phyloP scores from a whole-genome alignment of 2,329 filamentous ascomycete genomes.

The Ceratocystis cubensis region DNA sequence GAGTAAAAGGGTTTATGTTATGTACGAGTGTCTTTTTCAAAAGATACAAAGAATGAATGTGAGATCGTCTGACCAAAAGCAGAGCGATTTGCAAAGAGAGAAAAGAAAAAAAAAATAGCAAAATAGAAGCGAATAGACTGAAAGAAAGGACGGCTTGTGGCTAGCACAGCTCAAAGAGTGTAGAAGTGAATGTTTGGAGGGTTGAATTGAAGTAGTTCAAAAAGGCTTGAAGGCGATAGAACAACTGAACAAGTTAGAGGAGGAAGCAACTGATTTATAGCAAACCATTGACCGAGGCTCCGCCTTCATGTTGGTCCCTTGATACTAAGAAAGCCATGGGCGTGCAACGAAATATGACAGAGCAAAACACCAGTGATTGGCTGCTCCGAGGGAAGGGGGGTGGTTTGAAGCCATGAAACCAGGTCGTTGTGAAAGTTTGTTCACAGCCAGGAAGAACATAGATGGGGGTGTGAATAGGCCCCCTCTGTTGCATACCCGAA shows the following conservation, averaged over 20 bases:
- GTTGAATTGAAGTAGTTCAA: constrained; percentile 5
- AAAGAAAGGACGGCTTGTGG: constrained; percentile 17
- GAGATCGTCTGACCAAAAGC: constrained; percentile 13
- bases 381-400: neutral
- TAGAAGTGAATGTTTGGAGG: constrained; percentile 8
- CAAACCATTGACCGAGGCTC: neutral
- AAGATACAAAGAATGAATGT: constrained; percentile 7
- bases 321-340: neutral
- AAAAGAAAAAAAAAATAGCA: neutral
- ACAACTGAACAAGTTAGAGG: neutral
- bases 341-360: neutral
- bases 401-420: neutral
- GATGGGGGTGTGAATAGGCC: neutral
- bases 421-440: neutral
- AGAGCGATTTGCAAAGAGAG: neutral
- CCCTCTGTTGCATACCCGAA: neutral
- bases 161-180: constrained; percentile 10
- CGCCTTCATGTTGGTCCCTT: neutral
- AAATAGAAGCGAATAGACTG: constrained; percentile 5
- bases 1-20: neutral
- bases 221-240: constrained; percentile 4
- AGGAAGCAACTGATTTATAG: constrained; percentile 1
- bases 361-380: neutral
- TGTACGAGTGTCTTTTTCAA: neutral
- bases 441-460: neutral